Base-by-base conservation (phyloP, 306 rosid genomes). In the Arachis stenosperma region DNA sequence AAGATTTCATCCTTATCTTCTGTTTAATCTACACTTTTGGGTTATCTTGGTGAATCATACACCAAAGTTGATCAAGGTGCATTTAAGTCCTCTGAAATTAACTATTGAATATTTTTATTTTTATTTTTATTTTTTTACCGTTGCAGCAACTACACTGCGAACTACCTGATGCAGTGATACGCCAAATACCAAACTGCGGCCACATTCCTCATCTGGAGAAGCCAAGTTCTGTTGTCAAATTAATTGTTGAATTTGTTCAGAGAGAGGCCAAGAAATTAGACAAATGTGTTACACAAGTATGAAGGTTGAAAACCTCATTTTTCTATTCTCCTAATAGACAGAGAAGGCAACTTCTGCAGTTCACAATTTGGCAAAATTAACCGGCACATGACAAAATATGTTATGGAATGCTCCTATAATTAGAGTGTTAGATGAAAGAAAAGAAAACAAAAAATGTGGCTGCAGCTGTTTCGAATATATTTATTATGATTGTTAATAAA, bases 151-250 rank as follows among this genome's bases (percentile, higher is more conserved):
- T 94, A 75, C 97, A 88, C 79, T 82, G 91, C 27, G 97, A 91
- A 80, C 75, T 91, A 79, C 90, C 96, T 74, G 86, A 87, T 69
- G 96, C 91, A 64, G 58, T 77, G 42, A 22, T 91, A 70, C 90
- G 88, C 62, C 96, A 84, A 83, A 85, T 91, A 81, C 83, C 93
- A 37, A 67, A 86, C 29, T 94, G 99, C 12, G 96, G 97, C n/a
- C 97, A 94, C 74, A 52, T 94, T 79, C 97, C 98, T 78, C 96
- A 90, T 71, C 89, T 89, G 15, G 95, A 94, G 73, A 91, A 73
- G 83, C 97, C 99, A 36, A 85, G 75, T 73, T 70, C 71, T 33
- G 89, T 85, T 43, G 82, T 83, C 15, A 83, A 88, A 80, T 61
- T 94, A 80, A 86, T 89, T 48, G 61, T 58, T 67, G 94, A 88